Evolutionary conservation across 176 grass and related monocot genomes (phyloP).

Genomic region (Otatea glauca): DNA sequence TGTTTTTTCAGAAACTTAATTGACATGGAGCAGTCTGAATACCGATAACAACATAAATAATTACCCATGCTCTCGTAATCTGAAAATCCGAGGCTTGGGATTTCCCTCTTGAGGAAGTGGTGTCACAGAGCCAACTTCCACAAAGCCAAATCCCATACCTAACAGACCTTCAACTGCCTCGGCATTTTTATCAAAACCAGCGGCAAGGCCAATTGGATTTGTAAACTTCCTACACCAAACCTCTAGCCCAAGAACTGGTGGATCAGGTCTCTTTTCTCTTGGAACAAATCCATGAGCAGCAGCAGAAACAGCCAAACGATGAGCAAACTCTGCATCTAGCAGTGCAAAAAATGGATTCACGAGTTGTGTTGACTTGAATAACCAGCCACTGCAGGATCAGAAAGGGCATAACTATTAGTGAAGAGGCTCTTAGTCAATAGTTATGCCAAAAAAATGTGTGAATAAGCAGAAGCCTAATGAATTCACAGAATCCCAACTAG

Average conservation of each 20-base stretch:
- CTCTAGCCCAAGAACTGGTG: constrained; percentile 72
- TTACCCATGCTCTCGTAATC: constrained; percentile 82
- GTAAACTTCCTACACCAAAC: constrained; percentile 89
- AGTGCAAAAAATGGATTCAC: constrained; percentile 86
- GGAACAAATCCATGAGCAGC: constrained; percentile 85
- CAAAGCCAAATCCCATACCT: constrained; percentile 94
- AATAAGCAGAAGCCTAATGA: background rate
- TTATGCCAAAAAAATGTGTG: background rate
- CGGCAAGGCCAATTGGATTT: constrained; percentile 91
- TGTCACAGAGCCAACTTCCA: constrained; percentile 97
- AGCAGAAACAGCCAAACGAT: constrained; percentile 78
- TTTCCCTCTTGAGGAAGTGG: constrained; percentile 95
- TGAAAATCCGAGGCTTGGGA: constrained; percentile 91
- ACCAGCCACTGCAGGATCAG: constrained; percentile 69
- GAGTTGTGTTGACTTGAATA: constrained; percentile 81
- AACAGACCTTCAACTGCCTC: constrained; percentile 88
- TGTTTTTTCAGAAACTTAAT: constrained; percentile 13
- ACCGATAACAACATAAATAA: constrained; percentile 18
- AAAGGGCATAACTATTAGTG: constrained; percentile 26
- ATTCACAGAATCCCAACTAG: background rate
- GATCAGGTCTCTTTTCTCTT: constrained; percentile 89
- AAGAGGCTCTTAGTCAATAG: constrained; percentile 18
- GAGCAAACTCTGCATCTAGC: constrained; percentile 89
- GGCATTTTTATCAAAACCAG: constrained; percentile 98
- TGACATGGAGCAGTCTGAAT: constrained; percentile 2